Evolutionary conservation across 495 filamentous ascomycete species (phyloP).

Genomic region (Aspergillus bertholletiae): DNA sequence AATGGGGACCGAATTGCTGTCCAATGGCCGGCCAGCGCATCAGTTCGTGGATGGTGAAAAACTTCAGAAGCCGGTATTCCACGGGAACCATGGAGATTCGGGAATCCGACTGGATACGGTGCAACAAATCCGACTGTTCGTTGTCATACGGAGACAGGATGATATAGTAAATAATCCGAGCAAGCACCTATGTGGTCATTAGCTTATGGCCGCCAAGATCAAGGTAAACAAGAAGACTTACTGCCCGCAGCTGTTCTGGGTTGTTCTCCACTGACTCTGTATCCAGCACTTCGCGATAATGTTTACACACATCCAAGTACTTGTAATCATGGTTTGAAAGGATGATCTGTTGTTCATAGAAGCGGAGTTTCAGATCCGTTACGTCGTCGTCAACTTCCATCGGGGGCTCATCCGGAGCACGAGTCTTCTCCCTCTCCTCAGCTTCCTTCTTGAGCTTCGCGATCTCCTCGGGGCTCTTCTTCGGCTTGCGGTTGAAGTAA

Average conservation of each 20-base stretch:
- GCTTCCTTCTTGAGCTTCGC: constrained; percentile 85
- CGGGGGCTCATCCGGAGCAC: constrained; percentile 65
- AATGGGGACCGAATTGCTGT: constrained; percentile 78
- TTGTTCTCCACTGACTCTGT: constrained; percentile 92
- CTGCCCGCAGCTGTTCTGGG: constrained; percentile 74
- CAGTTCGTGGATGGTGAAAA: constrained; percentile 91
- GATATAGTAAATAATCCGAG: constrained; percentile 94
- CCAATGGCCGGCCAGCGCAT: constrained; percentile 97
- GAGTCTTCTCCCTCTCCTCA: constrained; percentile 74
- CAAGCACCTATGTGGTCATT: constrained; percentile 58
- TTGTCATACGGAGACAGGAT: constrained; percentile 97
- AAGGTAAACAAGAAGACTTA: constrained; percentile 40
- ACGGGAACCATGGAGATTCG: constrained; percentile 65
- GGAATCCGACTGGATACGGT: constrained; percentile 72
- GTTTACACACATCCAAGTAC: constrained; percentile 94
- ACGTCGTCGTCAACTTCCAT: constrained; percentile 82
- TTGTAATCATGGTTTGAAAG: constrained; percentile 95
- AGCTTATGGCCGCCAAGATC: background rate
- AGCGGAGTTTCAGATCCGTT: constrained; percentile 91
- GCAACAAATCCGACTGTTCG: constrained; percentile 94
- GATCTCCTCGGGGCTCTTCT: constrained; percentile 80
- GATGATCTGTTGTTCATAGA: constrained; percentile 94
- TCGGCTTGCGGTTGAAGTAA: constrained; percentile 84
- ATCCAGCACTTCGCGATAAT: constrained; percentile 93
- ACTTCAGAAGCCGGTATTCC: constrained; percentile 78